Percentiles rank a stretch among this genome's conserved stretches.
These are phyloP conservation scores for Zarea fungicola DNA, from an alignment of 2,329 filamentous ascomycete species.

Conservation along the genomic window DNA sequence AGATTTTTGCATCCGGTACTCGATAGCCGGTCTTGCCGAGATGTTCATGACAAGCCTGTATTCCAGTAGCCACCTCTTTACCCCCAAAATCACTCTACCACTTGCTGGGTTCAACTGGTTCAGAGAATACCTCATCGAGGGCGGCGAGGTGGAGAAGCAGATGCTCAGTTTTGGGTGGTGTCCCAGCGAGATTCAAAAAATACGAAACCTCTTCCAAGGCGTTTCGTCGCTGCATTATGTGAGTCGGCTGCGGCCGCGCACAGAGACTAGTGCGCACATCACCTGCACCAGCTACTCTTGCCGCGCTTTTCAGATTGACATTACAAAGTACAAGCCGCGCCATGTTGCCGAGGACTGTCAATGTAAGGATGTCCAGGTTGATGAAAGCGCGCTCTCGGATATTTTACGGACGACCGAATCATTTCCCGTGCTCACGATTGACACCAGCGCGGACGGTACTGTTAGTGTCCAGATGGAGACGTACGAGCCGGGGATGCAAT, in stretches of 20 bases:
- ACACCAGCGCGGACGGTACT: neutral
- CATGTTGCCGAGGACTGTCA: slow-evolving; percentile 20
- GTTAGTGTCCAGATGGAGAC: slow-evolving; percentile 17
- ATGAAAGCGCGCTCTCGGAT: slow-evolving; percentile 14
- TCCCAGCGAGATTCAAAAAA: slow-evolving; percentile 26
- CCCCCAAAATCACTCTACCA: slow-evolving; percentile 14
- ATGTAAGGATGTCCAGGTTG: slow-evolving; percentile 20
- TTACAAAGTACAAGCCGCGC: slow-evolving; percentile 21
- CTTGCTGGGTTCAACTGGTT: slow-evolving; percentile 17
- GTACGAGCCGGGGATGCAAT: slow-evolving; percentile 20
- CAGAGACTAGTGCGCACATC: slow-evolving; percentile 18
- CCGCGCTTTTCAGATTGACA: slow-evolving; percentile 26
- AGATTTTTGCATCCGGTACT: slow-evolving; percentile 21
- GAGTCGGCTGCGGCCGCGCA: slow-evolving; percentile 18
- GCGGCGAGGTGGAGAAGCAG: slow-evolving; percentile 18
- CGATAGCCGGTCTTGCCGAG: slow-evolving; percentile 25
- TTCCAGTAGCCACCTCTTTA: neutral
- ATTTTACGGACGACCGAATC: slow-evolving; percentile 16
- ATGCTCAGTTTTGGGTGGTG: slow-evolving; percentile 29
- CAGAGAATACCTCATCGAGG: slow-evolving; percentile 15
- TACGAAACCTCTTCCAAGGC: slow-evolving; percentile 19
- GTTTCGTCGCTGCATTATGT: slow-evolving; percentile 22
- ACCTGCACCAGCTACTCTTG: slow-evolving; percentile 23
- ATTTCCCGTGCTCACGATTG: slow-evolving; percentile 18
- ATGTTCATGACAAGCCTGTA: slow-evolving; percentile 17